phyloP scores from a whole-genome alignment of 768 basidiomycete species.

The Mycena pura region DNA sequence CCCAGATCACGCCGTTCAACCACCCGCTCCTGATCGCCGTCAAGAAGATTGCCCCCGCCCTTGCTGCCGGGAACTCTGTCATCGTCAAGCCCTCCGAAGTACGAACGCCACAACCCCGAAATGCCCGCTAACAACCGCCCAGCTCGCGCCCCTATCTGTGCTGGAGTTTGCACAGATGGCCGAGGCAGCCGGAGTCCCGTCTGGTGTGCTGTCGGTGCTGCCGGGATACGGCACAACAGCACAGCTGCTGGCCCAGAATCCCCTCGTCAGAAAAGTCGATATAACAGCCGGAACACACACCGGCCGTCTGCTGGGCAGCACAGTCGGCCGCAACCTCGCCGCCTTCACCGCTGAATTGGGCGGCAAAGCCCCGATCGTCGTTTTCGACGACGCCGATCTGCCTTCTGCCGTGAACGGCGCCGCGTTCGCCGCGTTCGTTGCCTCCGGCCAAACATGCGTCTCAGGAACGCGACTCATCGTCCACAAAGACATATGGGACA shows the following conservation, averaged over 20 bases:
- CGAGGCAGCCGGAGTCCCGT: constrained; percentile 76
- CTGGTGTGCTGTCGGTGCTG: constrained; percentile 74
- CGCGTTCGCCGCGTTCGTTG: constrained; percentile 84
- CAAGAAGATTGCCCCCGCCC: constrained; percentile 87
- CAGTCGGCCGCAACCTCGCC: constrained; percentile 77
- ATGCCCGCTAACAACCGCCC: no score
- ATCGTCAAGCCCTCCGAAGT: constrained; percentile 86
- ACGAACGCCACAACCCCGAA: no score
- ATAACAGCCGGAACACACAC: constrained; percentile 87
- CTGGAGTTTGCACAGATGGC: constrained; percentile 77
- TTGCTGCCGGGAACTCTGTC: constrained; percentile 86
- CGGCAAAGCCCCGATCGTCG: constrained; percentile 84
- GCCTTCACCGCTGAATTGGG: constrained; percentile 85
- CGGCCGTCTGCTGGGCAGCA: constrained; percentile 74
- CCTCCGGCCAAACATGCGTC: constrained; percentile 91
- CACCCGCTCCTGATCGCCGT: constrained; percentile 88
- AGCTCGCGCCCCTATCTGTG: constrained; percentile 82
- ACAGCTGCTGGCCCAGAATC: constrained; percentile 67
- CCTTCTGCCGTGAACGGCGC: constrained; percentile 80
- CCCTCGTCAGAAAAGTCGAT: constrained; percentile 79
- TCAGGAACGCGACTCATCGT: constrained; percentile 86
- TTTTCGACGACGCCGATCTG: constrained; percentile 82
- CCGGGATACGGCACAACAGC: constrained; percentile 79
- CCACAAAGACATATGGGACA: constrained; percentile 71
- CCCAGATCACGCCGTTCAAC: constrained; percentile 90